Conservation (phyloP, 1,284 basidiomycete species). For the Thelephora terrestris region DNA sequence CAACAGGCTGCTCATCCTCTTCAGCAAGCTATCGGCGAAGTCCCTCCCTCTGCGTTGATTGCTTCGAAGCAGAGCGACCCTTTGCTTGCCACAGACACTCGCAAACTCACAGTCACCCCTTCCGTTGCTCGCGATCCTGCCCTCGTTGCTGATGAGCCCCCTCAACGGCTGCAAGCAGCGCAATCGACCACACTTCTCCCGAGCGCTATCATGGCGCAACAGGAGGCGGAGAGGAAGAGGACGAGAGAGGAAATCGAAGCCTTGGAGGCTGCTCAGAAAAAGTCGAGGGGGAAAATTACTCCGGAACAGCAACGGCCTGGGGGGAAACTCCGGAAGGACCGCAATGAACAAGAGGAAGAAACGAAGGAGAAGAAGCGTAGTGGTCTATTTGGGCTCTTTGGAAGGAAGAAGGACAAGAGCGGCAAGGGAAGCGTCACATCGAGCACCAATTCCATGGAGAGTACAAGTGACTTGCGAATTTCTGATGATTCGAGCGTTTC, state of each 20-base stretch:
- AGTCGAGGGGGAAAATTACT: conserved; percentile 27
- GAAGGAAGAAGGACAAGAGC: conserved; percentile 68
- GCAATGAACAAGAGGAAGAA: conserved; percentile 32
- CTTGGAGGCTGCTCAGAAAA: conserved; percentile 46
- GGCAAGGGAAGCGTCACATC: conserved; percentile 37
- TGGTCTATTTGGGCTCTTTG: conserved; percentile 67
- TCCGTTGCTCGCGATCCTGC: conserved; percentile 48
- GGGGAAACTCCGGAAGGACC: conserved; percentile 61
- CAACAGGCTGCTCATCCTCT: conserved; percentile 8
- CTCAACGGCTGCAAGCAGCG: conserved; percentile 19
- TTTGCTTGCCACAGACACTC: conserved; percentile 51
- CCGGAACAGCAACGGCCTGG: conserved; percentile 13
- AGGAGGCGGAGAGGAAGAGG: conserved; percentile 50
- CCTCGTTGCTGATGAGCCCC: conserved; percentile 7
- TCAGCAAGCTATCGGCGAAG: conserved; percentile 6
- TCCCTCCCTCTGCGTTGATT: conserved; percentile 16
- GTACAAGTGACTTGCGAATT: conserved; percentile 25
- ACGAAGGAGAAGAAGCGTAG: conserved; percentile 57
- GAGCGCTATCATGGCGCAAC: conserved; percentile 37
- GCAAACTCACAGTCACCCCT: conserved; percentile 69
- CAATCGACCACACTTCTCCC: conserved; percentile 24
- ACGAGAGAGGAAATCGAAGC: conserved; percentile 50
- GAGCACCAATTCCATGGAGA: conserved; percentile 38
- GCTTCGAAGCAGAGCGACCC: conserved; percentile 37
- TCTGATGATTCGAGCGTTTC: conserved; percentile 49